Conservation (phyloP, 192 early-diverging fungal genomes). For the Rhizophlyctis rosea region DNA sequence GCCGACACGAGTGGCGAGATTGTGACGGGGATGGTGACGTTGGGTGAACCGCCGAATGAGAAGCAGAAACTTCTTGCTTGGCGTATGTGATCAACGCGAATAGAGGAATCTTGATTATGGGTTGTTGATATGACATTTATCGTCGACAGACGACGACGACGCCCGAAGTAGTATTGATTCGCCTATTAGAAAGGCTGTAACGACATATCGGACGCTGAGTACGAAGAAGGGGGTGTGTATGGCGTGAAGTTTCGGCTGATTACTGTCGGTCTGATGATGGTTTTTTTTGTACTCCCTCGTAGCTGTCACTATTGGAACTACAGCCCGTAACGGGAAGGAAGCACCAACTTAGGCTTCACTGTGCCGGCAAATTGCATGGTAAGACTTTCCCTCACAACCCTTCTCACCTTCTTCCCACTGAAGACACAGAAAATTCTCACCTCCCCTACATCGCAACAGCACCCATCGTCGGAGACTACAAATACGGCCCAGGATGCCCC, state of each 20-base stretch:
- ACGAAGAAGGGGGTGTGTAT: conserved; percentile 16
- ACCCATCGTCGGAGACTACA: conserved; percentile 44
- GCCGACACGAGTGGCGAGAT: conserved; percentile 8
- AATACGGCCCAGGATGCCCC: conserved; percentile 40
- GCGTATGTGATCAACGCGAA: conserved; percentile 20
- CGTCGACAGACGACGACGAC: conserved; percentile 22
- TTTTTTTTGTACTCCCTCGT: conserved; percentile 1
- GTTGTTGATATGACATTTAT: neutral
- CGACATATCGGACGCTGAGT: conserved; percentile 14
- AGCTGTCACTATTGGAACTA: conserved; percentile 34
- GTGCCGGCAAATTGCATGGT: conserved; percentile 30
- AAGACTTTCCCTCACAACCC: neutral
- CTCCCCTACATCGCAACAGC: conserved; percentile 4
- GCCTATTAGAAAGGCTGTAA: conserved; percentile 31
- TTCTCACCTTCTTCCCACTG: neutral
- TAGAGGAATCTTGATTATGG: neutral
- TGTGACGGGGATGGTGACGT: conserved; percentile 33
- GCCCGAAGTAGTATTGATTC: neutral
- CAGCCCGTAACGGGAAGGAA: conserved; percentile 44
- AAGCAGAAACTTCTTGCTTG: conserved; percentile 35
- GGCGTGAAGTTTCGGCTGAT: neutral
- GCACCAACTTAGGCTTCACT: conserved; percentile 48
- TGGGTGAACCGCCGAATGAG: conserved; percentile 27
- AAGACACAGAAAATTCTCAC: neutral
- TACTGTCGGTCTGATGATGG: no score